phyloP scores from a whole-genome alignment of 495 filamentous ascomycete species.

The Entonaema liquescens region DNA sequence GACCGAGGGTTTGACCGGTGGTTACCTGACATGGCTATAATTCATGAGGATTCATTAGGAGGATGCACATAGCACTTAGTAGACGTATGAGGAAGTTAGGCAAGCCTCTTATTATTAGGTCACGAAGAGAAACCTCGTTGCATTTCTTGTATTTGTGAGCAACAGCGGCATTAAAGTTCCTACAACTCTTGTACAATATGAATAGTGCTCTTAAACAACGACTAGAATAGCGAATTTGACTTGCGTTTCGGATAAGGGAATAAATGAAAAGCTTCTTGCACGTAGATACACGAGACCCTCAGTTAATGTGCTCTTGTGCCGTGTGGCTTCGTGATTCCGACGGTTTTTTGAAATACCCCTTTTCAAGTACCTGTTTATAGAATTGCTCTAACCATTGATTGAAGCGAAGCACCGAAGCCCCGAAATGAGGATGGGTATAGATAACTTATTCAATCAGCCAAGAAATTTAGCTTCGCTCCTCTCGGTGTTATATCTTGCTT shows the following conservation, averaged over 20 bases:
- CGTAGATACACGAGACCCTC: not conserved
- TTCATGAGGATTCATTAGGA: not conserved
- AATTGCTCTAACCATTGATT: not conserved
- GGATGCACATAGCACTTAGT: not conserved
- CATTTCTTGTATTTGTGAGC: conserved; percentile 1
- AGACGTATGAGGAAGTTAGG: conserved; percentile 7
- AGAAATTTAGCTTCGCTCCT: not conserved
- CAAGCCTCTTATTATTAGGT: not conserved
- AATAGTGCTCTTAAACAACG: not conserved
- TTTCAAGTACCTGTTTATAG: too few species aligned
- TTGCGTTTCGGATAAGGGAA: not conserved
- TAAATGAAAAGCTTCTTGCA: not conserved
- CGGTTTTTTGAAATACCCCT: too few species aligned
- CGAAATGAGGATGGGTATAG: conserved; percentile 4
- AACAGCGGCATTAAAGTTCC: not conserved
- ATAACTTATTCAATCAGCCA: not conserved
- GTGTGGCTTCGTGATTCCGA: not conserved
- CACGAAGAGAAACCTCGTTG: not conserved
- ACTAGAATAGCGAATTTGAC: not conserved
- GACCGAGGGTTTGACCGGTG: not conserved
- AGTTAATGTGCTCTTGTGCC: too few species aligned
- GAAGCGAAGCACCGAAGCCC: conserved; percentile 25
- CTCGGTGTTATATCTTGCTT: conserved; percentile 5
- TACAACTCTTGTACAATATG: not conserved
- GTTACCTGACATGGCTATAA: conserved; percentile 5